Evolutionary conservation across 2,329 filamentous ascomycete genomes (phyloP), one percentile per base, ranked within the genome.

Genomic region (Ciborinia camelliae): DNA sequence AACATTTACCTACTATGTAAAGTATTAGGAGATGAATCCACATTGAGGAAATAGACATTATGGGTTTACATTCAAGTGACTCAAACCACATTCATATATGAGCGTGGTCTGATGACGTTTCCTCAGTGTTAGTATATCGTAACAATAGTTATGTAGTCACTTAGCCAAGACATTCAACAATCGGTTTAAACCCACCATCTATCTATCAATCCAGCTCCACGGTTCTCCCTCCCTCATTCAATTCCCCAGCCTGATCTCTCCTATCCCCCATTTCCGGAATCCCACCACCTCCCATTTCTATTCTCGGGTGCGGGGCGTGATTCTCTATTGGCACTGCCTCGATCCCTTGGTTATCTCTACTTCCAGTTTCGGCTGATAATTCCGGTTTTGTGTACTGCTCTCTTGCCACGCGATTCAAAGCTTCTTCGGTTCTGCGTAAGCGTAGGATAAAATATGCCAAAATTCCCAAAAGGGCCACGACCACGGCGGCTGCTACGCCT

Each of bases 171-270:
- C 26, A 7, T 23, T 15, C 30, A 23, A 32, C 4, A 9, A 32
- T 52, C 0, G 10, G 7, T 47, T 23, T n/a, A n/a, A 35, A 12
- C 12, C 28, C 50, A n/a, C 1, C 35, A 7, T 32, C 20, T 52
- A 7, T 32, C 20, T 52, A 4, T 35, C 20, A 35, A 53, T 4
- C 10, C 3, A 30, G 9, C 18, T 30, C 45, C 37, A 23, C 32
- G 39, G 9, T 26, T 9, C 28, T 23, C 14, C 20, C n/a, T 20
- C 12, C 26, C 20, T 26, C 59, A n/a, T 23, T 14, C 28, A 62
- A 30, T 39, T 62, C 60, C 48, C 60, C 45, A 28, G 20, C 48
- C 48, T 41, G 50, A 28, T 32, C 28, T 7, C 60, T 55, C 37
- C 20, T 15, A 12, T 54, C 60, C 3, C 43, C 30, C 23, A 50